Conservation (phyloP, 2,329 filamentous ascomycete species). For the Botrytis pseudocinerea region DNA sequence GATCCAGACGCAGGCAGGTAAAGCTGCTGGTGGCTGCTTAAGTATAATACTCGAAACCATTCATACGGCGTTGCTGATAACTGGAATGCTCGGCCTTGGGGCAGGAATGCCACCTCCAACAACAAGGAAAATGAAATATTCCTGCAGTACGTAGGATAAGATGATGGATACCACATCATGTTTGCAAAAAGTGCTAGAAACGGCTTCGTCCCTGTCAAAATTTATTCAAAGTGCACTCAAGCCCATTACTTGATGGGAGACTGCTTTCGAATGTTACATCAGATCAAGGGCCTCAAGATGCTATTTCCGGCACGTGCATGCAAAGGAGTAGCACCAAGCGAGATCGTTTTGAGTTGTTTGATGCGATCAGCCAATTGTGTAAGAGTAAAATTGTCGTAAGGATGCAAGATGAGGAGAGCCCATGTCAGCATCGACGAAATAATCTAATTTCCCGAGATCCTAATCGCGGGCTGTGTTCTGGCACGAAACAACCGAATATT, state of each 20-base stretch:
- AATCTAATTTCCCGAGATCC: constrained; percentile 18
- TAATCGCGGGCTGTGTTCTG: constrained; percentile 12
- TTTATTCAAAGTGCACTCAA: not conserved
- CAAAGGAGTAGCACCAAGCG: not conserved
- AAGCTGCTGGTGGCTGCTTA: constrained; percentile 14
- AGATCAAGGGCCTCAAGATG: not conserved
- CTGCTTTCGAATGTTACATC: not conserved
- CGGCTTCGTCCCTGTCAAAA: constrained; percentile 4
- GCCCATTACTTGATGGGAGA: not conserved
- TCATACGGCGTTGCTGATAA: constrained; percentile 1
- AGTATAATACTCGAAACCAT: constrained; percentile 9
- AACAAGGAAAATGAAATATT: not conserved
- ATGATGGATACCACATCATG: not conserved
- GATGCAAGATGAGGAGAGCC: constrained; percentile 13
- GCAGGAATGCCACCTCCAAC: not conserved
- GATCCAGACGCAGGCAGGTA: not conserved
- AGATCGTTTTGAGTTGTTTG: constrained; percentile 9
- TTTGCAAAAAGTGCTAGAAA: not conserved
- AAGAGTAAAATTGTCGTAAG: not conserved
- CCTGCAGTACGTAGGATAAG: constrained; percentile 1
- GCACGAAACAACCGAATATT: not conserved
- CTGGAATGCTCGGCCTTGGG: constrained; percentile 12
- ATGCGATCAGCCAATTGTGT: not conserved
- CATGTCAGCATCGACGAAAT: constrained; percentile 6
- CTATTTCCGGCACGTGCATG: not conserved